A percentile compares a stretch with the other conserved stretches of the same genome.
phyloP scores from a whole-genome alignment of 1,284 basidiomycete genomes.

The Naganishia sp. region DNA sequence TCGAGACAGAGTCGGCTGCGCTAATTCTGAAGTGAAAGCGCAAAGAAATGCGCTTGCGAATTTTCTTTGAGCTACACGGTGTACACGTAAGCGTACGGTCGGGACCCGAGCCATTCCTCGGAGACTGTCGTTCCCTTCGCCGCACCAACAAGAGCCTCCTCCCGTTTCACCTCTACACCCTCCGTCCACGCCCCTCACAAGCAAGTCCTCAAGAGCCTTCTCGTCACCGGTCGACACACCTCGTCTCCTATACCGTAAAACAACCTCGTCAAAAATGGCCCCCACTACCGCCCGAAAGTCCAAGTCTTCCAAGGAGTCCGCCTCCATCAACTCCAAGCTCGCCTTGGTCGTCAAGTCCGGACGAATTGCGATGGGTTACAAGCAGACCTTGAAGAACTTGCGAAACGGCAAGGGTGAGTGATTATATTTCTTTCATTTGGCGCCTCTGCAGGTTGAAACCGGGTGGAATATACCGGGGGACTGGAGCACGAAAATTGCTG shows the following conservation, averaged over 20 bases:
- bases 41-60: background rate
- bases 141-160: slow-evolving; percentile 11
- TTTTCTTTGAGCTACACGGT: background rate
- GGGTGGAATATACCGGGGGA: slow-evolving; percentile 29
- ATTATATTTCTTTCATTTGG: slow-evolving; percentile 23
- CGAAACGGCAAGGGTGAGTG: slow-evolving; percentile 92
- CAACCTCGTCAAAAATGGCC: slow-evolving; percentile 66
- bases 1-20: too few species aligned
- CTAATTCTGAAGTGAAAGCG: background rate
- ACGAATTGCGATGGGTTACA: slow-evolving; percentile 76
- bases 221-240: slow-evolving; percentile 14
- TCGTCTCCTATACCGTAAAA: slow-evolving; percentile 4
- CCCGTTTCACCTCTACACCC: background rate
- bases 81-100: too few species aligned
- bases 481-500: slow-evolving; percentile 34
- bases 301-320: slow-evolving; percentile 85
- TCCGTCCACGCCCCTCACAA: background rate
- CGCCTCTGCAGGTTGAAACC: background rate
- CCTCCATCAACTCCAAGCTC: slow-evolving; percentile 93
- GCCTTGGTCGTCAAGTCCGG: slow-evolving; percentile 96
- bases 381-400: slow-evolving; percentile 97
- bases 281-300: slow-evolving; percentile 77
- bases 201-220: slow-evolving; percentile 30
- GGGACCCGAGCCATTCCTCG: background rate
- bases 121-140: background rate